Percentiles rank a stretch among this genome's conserved stretches.
These are phyloP conservation scores for Parmales sp. DNA, from an alignment of 108 stramenopile species.

Conservation along the genomic window DNA sequence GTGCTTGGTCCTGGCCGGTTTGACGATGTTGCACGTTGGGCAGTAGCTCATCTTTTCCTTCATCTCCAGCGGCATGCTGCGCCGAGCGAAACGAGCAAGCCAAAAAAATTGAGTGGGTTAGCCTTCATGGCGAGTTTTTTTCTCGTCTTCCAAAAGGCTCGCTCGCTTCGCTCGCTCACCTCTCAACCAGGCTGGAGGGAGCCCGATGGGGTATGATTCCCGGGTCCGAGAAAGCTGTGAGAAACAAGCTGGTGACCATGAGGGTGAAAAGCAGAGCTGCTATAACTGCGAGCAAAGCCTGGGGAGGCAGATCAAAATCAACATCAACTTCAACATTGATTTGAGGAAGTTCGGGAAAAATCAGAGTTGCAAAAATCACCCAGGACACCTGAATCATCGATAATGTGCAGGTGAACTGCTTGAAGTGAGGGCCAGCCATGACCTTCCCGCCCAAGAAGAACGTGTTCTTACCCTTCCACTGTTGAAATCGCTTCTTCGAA, in stretches of 20 bases:
- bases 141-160: no score
- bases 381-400: not conserved
- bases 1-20: slow-evolving; percentile 37
- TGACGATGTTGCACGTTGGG: slow-evolving; percentile 34
- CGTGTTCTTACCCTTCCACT: not conserved
- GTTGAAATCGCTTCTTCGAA: not conserved
- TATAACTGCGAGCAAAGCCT: not conserved
- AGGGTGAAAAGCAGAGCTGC: not conserved
- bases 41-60: slow-evolving; percentile 32
- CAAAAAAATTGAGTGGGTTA: no score
- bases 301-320: not conserved
- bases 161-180: no score
- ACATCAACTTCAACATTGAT: not conserved
- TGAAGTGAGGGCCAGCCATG: not conserved
- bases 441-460: not conserved
- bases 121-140: no score
- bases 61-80: slow-evolving; percentile 20
- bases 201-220: slow-evolving; percentile 21
- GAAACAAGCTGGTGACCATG: not conserved
- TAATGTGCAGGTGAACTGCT: not conserved
- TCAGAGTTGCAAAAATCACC: not conserved
- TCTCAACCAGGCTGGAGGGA: slow-evolving; percentile 8
- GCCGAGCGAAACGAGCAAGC: no score
- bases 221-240: not conserved
- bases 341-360: not conserved